phyloP scores from a whole-genome alignment of 768 basidiomycete genomes.

The Hortiboletus flavorubellus region DNA sequence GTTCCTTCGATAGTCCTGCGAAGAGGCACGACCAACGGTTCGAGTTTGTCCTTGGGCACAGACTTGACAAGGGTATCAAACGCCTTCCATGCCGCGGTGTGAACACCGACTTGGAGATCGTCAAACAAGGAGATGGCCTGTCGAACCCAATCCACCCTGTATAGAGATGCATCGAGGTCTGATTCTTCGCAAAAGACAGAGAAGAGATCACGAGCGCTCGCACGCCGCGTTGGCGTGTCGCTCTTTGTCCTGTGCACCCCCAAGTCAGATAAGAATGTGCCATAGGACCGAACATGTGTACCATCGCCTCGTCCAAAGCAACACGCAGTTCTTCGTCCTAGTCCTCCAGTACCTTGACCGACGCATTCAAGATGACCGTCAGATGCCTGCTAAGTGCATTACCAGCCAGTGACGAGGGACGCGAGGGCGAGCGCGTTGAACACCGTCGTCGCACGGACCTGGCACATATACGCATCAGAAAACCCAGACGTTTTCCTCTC shows the following conservation, averaged over 20 bases:
- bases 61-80: conserved; percentile 88
- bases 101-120: conserved; percentile 69
- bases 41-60: conserved; percentile 88
- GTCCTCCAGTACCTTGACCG: conserved; percentile 75
- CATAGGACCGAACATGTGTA: conserved; percentile 33
- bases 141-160: conserved; percentile 92
- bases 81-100: conserved; percentile 78
- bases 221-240: conserved; percentile 64
- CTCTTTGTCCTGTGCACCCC: conserved; percentile 65
- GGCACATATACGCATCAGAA: conserved; percentile 9
- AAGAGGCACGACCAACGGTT: conserved; percentile 85
- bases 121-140: conserved; percentile 82
- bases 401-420: conserved; percentile 91
- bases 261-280: not conserved
- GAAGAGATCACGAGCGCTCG: conserved; percentile 78
- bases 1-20: conserved; percentile 84
- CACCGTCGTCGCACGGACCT: conserved; percentile 94
- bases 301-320: conserved; percentile 83
- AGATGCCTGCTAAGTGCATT: conserved; percentile 82
- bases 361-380: conserved; percentile 69
- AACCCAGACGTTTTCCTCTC: not conserved
- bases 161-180: conserved; percentile 75
- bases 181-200: conserved; percentile 80
- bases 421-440: conserved; percentile 94
- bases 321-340: conserved; percentile 66